Base-by-base conservation (phyloP, 148 eudicot species). In the Chenopodium berlandieri region DNA sequence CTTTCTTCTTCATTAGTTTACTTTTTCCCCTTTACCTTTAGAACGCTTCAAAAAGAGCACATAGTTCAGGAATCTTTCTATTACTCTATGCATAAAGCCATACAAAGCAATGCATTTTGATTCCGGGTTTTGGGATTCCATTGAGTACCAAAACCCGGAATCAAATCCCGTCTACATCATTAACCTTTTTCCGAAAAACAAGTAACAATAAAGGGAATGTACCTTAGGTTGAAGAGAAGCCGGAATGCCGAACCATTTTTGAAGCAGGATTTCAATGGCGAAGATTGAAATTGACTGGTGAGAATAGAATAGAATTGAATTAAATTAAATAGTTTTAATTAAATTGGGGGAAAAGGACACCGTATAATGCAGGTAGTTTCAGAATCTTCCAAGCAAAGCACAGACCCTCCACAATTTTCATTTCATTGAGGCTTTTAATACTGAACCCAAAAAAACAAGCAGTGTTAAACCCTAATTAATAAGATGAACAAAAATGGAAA, bases 1-100 rank as follows among this genome's bases (percentile, higher is more conserved):
- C 73, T 11, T 63, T 48, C 67, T 11, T n/a, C 22, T 25, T 46
- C 65, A n/a, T 27, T 25, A 20, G 3, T 73, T 73, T 64, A 22
- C 37, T 68, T 67, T 69, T 67, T 40, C 44, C 63, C 63, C 2
- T 80, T 63, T 48, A 8, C 37, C 75, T 79, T 76, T 76, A 47
- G 79, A 76, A 77, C 72, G 25, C 60, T 63, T 47, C 13, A 77
- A 77, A 80, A 63, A 84, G 68, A 47, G 16, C 30, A 83, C 52
- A 79, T 68, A 70, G 58, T 52, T 20, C 60, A n/a, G 23, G 82
- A 73, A 79, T 66, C 75, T 74, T 22, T 10, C n/a, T 12, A 80
- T 17, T 79, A 69, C 44, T 40, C 78, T 64, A 64, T 48, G 47
- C 50, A 54, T 37, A 64, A 7, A 60, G 8, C 32, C 83, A 66